phyloP scores from a whole-genome alignment of 257 asterid genomes.

The Primulina eburnea region DNA sequence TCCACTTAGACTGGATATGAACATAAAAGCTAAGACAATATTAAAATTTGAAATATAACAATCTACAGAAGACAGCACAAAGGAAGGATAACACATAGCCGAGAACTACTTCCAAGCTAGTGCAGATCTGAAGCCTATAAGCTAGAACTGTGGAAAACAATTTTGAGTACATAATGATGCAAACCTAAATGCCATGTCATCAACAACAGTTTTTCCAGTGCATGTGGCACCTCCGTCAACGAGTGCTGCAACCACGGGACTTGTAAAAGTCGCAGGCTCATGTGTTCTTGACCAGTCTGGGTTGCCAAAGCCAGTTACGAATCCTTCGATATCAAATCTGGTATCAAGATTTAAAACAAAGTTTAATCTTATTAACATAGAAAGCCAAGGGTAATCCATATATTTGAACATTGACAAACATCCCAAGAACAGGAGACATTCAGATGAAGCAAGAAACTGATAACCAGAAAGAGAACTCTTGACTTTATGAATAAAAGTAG shows the following conservation, averaged over 20 bases:
- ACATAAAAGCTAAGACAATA: neutral
- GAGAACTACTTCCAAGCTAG: neutral
- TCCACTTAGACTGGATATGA: constrained; percentile 65
- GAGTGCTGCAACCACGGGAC: constrained; percentile 70
- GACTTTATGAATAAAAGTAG: neutral
- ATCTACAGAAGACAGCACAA: neutral
- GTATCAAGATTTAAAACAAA: constrained; percentile 27
- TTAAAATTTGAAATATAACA: neutral
- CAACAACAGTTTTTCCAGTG: constrained; percentile 77
- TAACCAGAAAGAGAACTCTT: neutral
- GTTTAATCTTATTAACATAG: constrained; percentile 1
- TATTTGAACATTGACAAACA: neutral
- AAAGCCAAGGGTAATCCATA: neutral
- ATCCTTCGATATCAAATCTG: constrained; percentile 84
- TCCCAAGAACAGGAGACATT: neutral
- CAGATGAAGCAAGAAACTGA: neutral
- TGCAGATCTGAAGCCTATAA: neutral
- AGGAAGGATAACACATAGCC: neutral
- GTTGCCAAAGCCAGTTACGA: constrained; percentile 88
- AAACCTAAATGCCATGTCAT: constrained; percentile 89
- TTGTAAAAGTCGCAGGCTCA: constrained; percentile 64
- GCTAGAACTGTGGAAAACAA: constrained; percentile 1
- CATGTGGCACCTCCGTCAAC: constrained; percentile 95
- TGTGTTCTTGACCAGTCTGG: constrained; percentile 92
- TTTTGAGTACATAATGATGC: constrained; percentile 30